Conservation (phyloP, 352 stramenopile genomes). For the Phytophthora tentaculata region DNA sequence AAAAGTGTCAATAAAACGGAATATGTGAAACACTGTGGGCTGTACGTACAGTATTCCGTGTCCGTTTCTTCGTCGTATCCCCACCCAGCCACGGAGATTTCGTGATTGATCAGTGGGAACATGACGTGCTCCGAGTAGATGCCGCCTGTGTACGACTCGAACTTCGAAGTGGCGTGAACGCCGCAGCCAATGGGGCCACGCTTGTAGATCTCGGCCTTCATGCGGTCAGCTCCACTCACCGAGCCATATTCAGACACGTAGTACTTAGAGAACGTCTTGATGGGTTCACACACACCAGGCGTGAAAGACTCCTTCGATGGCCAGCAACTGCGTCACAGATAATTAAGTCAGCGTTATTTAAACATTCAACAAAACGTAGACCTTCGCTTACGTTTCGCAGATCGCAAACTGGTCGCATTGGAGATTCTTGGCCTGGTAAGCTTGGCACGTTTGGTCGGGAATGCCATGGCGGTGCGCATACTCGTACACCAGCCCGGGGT, state of each 20-base stretch:
- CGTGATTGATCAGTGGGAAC: slow-evolving; percentile 88
- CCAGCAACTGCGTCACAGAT: slow-evolving; percentile 61
- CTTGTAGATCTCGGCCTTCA: slow-evolving; percentile 94
- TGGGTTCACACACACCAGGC: slow-evolving; percentile 77
- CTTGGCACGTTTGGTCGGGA: slow-evolving; percentile 92
- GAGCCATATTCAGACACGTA: slow-evolving; percentile 91
- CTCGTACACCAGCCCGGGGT: slow-evolving; percentile 84
- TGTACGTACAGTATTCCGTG: slow-evolving; percentile 87
- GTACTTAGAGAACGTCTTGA: slow-evolving; percentile 91
- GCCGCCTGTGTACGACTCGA: slow-evolving; percentile 77
- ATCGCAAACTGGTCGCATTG: slow-evolving; percentile 77
- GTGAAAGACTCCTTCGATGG: slow-evolving; percentile 89
- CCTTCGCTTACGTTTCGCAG: slow-evolving; percentile 73
- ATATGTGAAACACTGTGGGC: neutral
- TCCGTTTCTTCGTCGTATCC: slow-evolving; percentile 85
- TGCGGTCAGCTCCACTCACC: slow-evolving; percentile 83
- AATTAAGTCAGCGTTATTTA: neutral
- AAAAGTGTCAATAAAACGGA: slow-evolving; percentile 7
- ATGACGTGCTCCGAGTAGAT: slow-evolving; percentile 89
- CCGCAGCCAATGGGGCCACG: slow-evolving; percentile 90
- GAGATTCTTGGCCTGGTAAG: slow-evolving; percentile 90
- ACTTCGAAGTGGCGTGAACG: slow-evolving; percentile 88
- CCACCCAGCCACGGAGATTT: slow-evolving; percentile 91
- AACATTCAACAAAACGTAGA: neutral
- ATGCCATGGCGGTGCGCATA: slow-evolving; percentile 91